Base-by-base conservation (phyloP, 1,139 yeast species). In the Saccharomyces uvarum region DNA sequence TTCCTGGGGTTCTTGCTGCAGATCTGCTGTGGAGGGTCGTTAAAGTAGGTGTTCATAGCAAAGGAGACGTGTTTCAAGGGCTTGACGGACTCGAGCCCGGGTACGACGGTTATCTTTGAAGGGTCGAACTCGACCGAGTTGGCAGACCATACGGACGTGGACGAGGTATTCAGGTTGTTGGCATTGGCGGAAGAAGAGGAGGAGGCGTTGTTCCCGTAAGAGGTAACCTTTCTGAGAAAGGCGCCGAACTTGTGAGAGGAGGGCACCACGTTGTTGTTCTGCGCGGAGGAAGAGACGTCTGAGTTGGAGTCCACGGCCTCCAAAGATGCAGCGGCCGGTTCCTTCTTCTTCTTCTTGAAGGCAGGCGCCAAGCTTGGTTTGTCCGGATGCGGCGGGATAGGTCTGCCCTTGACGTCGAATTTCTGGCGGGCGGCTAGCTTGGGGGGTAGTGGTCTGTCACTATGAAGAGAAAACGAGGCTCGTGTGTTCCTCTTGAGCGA, bases 11-110 rank as follows among this genome's bases (percentile, higher is more conserved):
- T 75, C 62, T 85, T 72, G 7, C 85, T 79, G 8, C 87, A 86
- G 33, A 83, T 83, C 58, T 83, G 88, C 60, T 83, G 88, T 1
- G 88, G 88, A 0, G 88, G 88, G 61, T 83, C 88, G 56, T 84
- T 82, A 56, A 82, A 79, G 64, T 86, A 86, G 0, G 89, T 85
- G 31, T 83, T 81, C 21, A 84, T 77, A 51, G 86, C 88, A 69
- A 86, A 86, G 0, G 88, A 83, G 24, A 86, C 93, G 61, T 86
- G 75, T 63, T 82, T 83, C 66, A 86, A 72, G 3, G 84, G 73
- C 57, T 73, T 73, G 1, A 78, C 53, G 24, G 69, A 69, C 50
- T 72, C 74, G 48, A 78, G 57, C 0, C 77, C 77, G 1, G 78
- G 77, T 2, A 74, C 72, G 1, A 54, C 54, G 1, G 57, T 51